Evolutionary conservation across 495 filamentous ascomycete species (phyloP).

Genomic region (Tuber borchii): DNA sequence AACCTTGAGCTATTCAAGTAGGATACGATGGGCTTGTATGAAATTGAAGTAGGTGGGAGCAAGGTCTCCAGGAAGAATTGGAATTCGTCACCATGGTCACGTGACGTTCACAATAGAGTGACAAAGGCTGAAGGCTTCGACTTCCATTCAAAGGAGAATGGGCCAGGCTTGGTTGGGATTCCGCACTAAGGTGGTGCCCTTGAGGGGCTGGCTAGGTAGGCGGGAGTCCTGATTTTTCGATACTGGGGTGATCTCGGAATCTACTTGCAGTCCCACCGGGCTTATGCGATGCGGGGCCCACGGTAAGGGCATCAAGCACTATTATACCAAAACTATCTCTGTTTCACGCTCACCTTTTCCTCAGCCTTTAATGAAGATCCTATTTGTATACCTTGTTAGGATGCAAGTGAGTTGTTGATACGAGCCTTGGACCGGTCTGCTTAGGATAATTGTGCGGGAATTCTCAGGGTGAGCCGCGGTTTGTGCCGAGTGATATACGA

Average conservation of each 20-base stretch:
- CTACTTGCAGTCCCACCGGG: neutral
- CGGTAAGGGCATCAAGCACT: neutral
- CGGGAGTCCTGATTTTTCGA: neutral
- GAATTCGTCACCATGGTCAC: neutral
- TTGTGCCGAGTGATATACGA: neutral
- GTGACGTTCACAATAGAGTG: neutral
- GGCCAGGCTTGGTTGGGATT: neutral
- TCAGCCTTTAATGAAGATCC: neutral
- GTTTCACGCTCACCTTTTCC: neutral
- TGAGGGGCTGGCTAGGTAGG: neutral
- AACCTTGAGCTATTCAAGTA: neutral
- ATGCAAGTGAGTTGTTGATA: neutral
- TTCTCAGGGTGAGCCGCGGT: neutral
- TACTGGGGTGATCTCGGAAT: neutral
- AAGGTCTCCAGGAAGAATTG: neutral
- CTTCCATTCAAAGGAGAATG: neutral
- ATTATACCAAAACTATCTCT: neutral
- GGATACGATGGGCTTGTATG: neutral
- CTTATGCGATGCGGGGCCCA: neutral
- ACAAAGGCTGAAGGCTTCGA: neutral
- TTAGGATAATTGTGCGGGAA: neutral
- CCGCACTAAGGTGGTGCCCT: neutral
- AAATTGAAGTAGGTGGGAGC: neutral
- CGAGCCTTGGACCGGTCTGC: neutral
- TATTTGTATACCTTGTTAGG: neutral